Evolutionary conservation across 139 green algal genomes (phyloP).

Genomic region (Chlamydomonas sp.): DNA sequence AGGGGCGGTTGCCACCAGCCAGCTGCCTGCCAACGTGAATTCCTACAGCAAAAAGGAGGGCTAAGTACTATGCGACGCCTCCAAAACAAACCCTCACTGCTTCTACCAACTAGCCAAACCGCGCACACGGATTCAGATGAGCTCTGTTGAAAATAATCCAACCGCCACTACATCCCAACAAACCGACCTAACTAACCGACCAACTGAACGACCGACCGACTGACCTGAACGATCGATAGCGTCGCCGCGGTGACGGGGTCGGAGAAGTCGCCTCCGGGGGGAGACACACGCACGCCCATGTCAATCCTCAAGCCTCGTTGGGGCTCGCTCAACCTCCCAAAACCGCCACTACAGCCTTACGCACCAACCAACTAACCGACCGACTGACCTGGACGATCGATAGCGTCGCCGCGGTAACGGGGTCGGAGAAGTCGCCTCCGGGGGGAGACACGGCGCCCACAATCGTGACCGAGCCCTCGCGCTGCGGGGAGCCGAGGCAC

Average conservation of each 20-base stretch:
- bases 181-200: too few relatives aligned
- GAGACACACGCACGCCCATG: constrained; percentile 61
- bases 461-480: constrained; percentile 95
- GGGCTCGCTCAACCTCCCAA: neutral
- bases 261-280: constrained; percentile 95
- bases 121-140: too few relatives aligned
- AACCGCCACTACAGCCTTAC: too few relatives aligned
- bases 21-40: too few relatives aligned
- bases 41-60: too few relatives aligned
- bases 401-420: constrained; percentile 95
- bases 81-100: too few relatives aligned
- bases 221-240: constrained; percentile 94
- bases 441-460: constrained; percentile 96
- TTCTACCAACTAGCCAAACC: too few relatives aligned
- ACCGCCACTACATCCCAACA: too few relatives aligned
- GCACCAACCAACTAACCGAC: neutral
- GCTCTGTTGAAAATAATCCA: too few relatives aligned
- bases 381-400: constrained; percentile 89
- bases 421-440: constrained; percentile 97
- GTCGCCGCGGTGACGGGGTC: constrained; percentile 97
- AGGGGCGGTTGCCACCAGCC: too few relatives aligned
- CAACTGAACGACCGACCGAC: constrained; percentile 4
- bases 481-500: constrained; percentile 84
- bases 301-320: neutral
- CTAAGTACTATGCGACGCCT: too few relatives aligned